Evolutionary conservation across 805 yeast genomes (phyloP), one percentile per base, ranked within the genome.

Genomic region (Yarrowia sp.): DNA sequence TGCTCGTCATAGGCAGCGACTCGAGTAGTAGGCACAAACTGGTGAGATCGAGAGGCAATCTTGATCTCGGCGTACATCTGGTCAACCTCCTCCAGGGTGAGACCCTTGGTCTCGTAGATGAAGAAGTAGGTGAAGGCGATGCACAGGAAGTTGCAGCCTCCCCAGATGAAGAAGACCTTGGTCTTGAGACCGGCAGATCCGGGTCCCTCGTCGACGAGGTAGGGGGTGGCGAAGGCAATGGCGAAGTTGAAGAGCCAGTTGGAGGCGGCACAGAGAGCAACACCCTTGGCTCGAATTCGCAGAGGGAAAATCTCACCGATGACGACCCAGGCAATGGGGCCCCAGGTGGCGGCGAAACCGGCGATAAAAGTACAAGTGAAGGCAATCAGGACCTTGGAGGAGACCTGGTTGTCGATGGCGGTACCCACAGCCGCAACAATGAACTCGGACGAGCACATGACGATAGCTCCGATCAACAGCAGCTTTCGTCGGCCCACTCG

Each of bases 401-500:
- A 55, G 69, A 67, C 43, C 43, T 58, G 46, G 69, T 68, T 15
- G 19, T 19, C 44, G 79, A 83, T 71, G 81, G 68, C 68, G 14
- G 73, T 74, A 14, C 72, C 73, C 43, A 86, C 87, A 60, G 84
- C 82, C 1, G 91, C 97, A 70, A 92, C 89, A 56, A 89, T 80
- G 64, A 88, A 81, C 74, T 91, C 84, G 0, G 87, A 83, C n/a
- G 84, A 73, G 2, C 83, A 79, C 97, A 93, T 91, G 0, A 91
- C 86, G 1, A 82, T 71, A 5, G 93, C 96, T 2, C 98, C 98
- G 68, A 79, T 73, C 61, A 86, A 77, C 68, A 86, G 71, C 24
- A 90, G 79, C 69, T 82, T 83, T 66, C 97, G 80, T 73, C 98
- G 84, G 67, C 97, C 97, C 68, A 88, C 81, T n/a, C 83, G 79